Evolutionary conservation across 192 early-diverging fungal species (phyloP).

Genomic region (Mortierella antarctica): DNA sequence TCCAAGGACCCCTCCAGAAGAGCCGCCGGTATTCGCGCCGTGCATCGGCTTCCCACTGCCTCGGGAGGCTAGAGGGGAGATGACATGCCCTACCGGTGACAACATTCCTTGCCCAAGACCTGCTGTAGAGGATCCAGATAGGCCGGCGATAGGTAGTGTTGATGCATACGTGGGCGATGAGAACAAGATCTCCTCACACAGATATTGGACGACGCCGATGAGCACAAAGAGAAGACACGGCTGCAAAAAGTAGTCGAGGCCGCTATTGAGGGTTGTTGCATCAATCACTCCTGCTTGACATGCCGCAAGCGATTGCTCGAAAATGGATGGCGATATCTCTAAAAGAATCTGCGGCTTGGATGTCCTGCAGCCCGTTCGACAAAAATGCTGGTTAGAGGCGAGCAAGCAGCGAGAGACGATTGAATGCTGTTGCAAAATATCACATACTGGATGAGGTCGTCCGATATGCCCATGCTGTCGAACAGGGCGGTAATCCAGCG

Average conservation of each 20-base stretch:
- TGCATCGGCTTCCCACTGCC: slow-evolving; percentile 6
- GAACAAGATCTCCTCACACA: slow-evolving; percentile 47
- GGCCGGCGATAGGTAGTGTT: background rate
- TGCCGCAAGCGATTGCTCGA: slow-evolving; percentile 47
- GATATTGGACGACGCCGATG: slow-evolving; percentile 45
- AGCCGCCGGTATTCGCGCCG: background rate
- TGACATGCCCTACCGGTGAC: slow-evolving; percentile 21
- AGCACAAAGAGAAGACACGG: slow-evolving; percentile 45
- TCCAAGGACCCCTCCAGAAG: background rate
- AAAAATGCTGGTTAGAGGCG: background rate
- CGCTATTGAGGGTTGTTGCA: slow-evolving; percentile 29
- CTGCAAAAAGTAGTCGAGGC: slow-evolving; percentile 48
- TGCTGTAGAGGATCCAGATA: background rate
- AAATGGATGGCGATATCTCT: slow-evolving; percentile 45
- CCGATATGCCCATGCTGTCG: slow-evolving; percentile 52
- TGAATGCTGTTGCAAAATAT: no score
- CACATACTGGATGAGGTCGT: slow-evolving; percentile 52
- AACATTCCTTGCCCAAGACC: slow-evolving; percentile 7
- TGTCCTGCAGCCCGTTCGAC: slow-evolving; percentile 9
- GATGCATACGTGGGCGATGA: slow-evolving; percentile 8
- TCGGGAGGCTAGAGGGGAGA: slow-evolving; percentile 33
- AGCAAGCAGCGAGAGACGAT: background rate
- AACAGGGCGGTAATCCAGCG: slow-evolving; percentile 45
- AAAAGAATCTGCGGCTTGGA: slow-evolving; percentile 51
- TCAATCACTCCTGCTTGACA: slow-evolving; percentile 53